Evolutionary conservation across 140 eudicot species (phyloP).

Genomic region (Bidens hawaiensis): DNA sequence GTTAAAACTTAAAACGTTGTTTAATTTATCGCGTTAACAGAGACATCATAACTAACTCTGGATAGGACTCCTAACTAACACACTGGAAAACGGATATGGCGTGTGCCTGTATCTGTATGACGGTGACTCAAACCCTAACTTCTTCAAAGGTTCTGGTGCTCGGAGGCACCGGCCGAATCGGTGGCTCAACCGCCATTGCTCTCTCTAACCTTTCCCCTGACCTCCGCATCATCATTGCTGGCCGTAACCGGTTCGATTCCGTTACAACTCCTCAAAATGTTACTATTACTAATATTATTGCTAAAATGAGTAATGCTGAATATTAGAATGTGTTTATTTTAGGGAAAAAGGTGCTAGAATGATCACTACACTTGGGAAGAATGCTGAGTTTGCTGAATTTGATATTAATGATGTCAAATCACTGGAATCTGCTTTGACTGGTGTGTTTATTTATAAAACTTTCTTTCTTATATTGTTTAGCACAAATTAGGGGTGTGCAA

Average conservation of each 20-base stretch:
- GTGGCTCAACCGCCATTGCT: conserved; percentile 90
- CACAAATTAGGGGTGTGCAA: too few relatives aligned
- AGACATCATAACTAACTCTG: too few relatives aligned
- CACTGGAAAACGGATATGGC: too few relatives aligned
- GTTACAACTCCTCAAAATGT: background rate
- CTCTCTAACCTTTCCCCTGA: conserved; percentile 72
- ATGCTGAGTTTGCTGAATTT: conserved; percentile 62
- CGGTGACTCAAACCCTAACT: too few relatives aligned
- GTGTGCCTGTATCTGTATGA: too few relatives aligned
- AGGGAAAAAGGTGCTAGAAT: conserved; percentile 85
- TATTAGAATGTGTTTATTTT: conserved; percentile 10
- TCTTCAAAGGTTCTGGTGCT: conserved; percentile 69
- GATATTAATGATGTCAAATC: conserved; percentile 51
- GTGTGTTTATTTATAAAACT: conserved; percentile 44
- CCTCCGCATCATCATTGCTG: conserved; percentile 65
- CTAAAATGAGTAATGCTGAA: background rate
- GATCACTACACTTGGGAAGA: conserved; percentile 67
- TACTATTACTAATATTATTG: background rate
- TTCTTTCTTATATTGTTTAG: too few relatives aligned
- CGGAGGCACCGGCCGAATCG: conserved; percentile 98
- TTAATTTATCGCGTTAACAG: too few relatives aligned
- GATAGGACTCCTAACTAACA: too few relatives aligned
- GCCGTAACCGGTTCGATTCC: conserved; percentile 62
- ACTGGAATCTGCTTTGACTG: conserved; percentile 54
- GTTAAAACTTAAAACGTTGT: too few relatives aligned